Conservation (phyloP, 2,329 filamentous ascomycete genomes). For the Penicillium sp. region DNA sequence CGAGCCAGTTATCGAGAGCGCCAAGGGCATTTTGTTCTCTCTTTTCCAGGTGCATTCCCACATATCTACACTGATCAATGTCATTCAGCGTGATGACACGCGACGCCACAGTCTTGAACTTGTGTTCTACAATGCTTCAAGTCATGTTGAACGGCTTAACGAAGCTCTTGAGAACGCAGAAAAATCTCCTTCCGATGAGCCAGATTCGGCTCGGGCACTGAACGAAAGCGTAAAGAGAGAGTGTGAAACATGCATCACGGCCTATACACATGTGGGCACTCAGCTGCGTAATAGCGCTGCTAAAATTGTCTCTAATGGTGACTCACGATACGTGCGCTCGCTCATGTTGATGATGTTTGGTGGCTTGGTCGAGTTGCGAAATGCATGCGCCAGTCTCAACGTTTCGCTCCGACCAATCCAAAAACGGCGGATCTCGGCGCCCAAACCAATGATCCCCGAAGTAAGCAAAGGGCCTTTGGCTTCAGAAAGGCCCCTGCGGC, state of each 20-base stretch:
- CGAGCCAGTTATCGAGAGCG: conserved; percentile 55
- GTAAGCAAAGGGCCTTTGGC: conserved; percentile 28
- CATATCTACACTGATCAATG: conserved; percentile 47
- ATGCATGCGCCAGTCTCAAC: conserved; percentile 56
- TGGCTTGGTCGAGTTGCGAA: conserved; percentile 59
- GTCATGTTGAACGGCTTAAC: conserved; percentile 58
- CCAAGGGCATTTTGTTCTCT: conserved; percentile 56
- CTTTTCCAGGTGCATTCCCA: conserved; percentile 54
- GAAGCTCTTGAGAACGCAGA: conserved; percentile 54
- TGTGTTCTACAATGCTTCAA: conserved; percentile 57
- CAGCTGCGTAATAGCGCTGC: conserved; percentile 50
- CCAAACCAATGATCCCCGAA: conserved; percentile 30
- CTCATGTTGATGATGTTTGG: conserved; percentile 61
- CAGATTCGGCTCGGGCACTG: conserved; percentile 43
- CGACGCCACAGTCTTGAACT: conserved; percentile 55
- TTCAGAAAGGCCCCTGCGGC: conserved; percentile 30
- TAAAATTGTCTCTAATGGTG: conserved; percentile 56
- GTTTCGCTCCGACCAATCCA: conserved; percentile 35
- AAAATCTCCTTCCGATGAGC: conserved; percentile 51
- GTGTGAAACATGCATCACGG: conserved; percentile 51
- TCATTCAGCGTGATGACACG: conserved; percentile 48
- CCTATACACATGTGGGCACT: conserved; percentile 50
- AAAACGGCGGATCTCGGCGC: conserved; percentile 27
- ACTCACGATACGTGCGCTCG: conserved; percentile 58
- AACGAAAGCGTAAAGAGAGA: conserved; percentile 47